phyloP scores from a whole-genome alignment of 208 protist species.

The Trypanosoma mega region DNA sequence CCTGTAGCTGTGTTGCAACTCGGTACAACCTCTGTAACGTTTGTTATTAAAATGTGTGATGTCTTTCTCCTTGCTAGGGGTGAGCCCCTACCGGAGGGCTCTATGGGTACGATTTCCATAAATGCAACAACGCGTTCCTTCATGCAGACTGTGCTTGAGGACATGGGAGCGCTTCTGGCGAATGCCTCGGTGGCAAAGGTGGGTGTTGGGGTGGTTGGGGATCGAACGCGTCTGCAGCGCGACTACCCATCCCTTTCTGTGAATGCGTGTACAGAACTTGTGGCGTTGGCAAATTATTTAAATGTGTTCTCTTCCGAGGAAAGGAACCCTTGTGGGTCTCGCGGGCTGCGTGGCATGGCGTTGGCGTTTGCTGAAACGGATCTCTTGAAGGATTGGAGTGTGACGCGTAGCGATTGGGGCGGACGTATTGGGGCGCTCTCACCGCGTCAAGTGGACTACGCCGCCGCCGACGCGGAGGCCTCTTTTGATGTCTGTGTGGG shows the following conservation, averaged over 20 bases:
- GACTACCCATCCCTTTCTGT: slow-evolving; percentile 37
- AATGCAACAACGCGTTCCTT: slow-evolving; percentile 18
- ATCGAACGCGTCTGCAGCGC: slow-evolving; percentile 45
- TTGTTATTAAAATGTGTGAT: slow-evolving; percentile 49
- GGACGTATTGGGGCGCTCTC: slow-evolving; percentile 47
- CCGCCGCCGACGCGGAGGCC: slow-evolving; percentile 51
- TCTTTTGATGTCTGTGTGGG: slow-evolving; percentile 47
- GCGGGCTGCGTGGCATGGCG: slow-evolving; percentile 48
- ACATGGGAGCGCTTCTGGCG: slow-evolving; percentile 30
- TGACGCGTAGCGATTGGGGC: slow-evolving; percentile 60
- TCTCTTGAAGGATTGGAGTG: slow-evolving; percentile 45
- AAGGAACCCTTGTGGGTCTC: neutral
- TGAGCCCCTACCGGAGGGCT: too few species aligned
- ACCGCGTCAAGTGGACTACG: slow-evolving; percentile 52
- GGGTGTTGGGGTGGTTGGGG: slow-evolving; percentile 54
- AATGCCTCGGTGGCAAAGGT: slow-evolving; percentile 33
- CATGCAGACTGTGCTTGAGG: slow-evolving; percentile 21
- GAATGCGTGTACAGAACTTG: slow-evolving; percentile 43
- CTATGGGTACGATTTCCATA: slow-evolving; percentile 7
- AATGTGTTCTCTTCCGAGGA: neutral
- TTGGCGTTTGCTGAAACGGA: slow-evolving; percentile 27
- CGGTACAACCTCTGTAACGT: slow-evolving; percentile 35
- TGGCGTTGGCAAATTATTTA: slow-evolving; percentile 27
- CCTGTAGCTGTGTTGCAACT: slow-evolving; percentile 61
- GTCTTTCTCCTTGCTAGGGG: slow-evolving; percentile 27